phyloP scores from a whole-genome alignment of 257 asterid genomes.

The Paraleonurus japonicus region DNA sequence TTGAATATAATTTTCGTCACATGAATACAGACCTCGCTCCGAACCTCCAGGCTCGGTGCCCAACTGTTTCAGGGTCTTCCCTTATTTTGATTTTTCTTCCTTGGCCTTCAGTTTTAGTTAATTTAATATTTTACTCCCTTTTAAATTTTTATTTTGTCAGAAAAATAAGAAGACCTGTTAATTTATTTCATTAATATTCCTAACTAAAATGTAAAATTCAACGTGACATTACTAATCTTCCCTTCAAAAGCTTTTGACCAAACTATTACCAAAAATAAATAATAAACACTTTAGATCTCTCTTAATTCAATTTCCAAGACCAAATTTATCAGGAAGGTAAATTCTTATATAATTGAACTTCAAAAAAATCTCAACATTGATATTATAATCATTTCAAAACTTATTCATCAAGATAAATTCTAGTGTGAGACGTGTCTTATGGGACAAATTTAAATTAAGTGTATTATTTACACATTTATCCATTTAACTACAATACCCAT shows the following conservation, averaged over 20 bases:
- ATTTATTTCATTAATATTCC: neutral
- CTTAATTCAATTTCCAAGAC: neutral
- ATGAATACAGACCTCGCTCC: conserved; percentile 51
- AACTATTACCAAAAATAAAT: neutral
- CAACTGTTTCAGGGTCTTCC: conserved; percentile 21
- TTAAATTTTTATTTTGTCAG: neutral
- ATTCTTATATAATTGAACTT: too few relatives aligned
- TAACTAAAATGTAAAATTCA: neutral
- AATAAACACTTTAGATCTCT: neutral
- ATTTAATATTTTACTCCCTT: neutral
- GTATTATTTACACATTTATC: too few relatives aligned
- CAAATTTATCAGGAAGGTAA: too few relatives aligned
- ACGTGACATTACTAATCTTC: neutral
- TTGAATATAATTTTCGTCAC: conserved; percentile 36
- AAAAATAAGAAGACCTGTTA: neutral
- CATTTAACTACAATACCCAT: too few relatives aligned
- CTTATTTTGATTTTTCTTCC: conserved; percentile 7
- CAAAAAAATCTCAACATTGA: too few relatives aligned
- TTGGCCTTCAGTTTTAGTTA: conserved; percentile 4
- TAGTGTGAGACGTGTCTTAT: neutral
- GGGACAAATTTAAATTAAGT: too few relatives aligned
- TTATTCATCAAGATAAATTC: too few relatives aligned
- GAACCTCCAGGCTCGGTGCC: conserved; percentile 47
- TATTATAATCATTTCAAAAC: neutral
- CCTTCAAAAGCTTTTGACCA: neutral